Evolutionary conservation across 345 rosid species (phyloP).

Genomic region (Toxicodendron radicans): DNA sequence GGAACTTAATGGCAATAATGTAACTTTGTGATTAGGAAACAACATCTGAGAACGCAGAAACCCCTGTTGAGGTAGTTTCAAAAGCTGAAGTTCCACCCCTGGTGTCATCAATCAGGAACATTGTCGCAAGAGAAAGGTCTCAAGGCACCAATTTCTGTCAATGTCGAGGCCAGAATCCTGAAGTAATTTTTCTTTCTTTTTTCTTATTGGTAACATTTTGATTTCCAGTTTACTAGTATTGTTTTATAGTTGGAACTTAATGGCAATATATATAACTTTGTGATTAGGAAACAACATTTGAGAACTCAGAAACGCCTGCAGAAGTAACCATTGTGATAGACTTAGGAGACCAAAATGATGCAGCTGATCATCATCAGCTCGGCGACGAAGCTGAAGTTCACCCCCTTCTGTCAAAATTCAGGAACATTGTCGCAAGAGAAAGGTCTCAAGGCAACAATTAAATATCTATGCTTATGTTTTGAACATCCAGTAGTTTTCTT

Average conservation of each 20-base stretch:
- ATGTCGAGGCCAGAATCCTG: background rate
- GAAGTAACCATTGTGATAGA: conserved; percentile 3
- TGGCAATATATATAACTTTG: background rate
- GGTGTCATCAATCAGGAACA: background rate
- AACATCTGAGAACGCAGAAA: background rate
- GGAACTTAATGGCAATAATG: background rate
- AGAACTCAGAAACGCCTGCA: background rate
- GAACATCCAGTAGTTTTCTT: background rate
- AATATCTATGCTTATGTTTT: background rate
- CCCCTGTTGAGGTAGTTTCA: background rate
- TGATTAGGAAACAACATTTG: background rate
- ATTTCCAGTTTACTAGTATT: background rate
- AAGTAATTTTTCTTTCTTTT: background rate
- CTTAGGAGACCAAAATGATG: background rate
- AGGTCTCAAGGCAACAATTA: background rate
- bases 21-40: background rate
- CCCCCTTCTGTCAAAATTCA: background rate
- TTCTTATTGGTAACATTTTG: background rate
- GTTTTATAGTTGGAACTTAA: background rate
- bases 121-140: background rate
- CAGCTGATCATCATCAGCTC: background rate
- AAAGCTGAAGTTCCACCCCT: background rate
- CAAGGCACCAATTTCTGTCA: background rate
- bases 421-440: background rate
- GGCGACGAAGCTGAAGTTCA: background rate